Conservation (phyloP, 2,329 filamentous ascomycete species). For the Metarhizium humberi region DNA sequence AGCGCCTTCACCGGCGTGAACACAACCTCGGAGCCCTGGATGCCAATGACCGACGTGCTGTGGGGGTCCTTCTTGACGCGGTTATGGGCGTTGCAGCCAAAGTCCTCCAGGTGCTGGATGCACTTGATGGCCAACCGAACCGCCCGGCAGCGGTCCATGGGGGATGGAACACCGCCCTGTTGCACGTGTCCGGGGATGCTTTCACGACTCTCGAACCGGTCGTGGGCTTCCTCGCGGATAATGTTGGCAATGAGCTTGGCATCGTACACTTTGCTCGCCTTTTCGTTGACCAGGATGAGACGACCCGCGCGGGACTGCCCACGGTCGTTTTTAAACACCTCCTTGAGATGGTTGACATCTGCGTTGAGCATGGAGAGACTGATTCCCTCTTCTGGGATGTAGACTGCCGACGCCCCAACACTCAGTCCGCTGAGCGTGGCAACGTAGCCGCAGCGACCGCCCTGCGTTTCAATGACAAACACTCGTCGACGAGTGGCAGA, state of each 20-base stretch:
- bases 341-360: slow-evolving; percentile 81
- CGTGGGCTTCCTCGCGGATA: slow-evolving; percentile 86
- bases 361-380: slow-evolving; percentile 84
- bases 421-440: slow-evolving; percentile 82
- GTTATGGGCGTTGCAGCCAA: slow-evolving; percentile 53
- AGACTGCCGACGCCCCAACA: slow-evolving; percentile 88
- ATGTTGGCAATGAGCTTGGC: slow-evolving; percentile 93
- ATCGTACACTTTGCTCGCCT: slow-evolving; percentile 79
- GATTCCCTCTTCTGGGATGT: slow-evolving; percentile 95
- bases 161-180: slow-evolving; percentile 83
- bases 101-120: slow-evolving; percentile 81
- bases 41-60: slow-evolving; percentile 78
- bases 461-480: slow-evolving; percentile 97
- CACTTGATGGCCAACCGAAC: slow-evolving; percentile 89
- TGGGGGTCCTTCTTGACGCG: slow-evolving; percentile 65
- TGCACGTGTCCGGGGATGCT: slow-evolving; percentile 92
- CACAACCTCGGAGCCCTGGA: slow-evolving; percentile 82
- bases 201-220: slow-evolving; percentile 84
- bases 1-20: slow-evolving; percentile 74
- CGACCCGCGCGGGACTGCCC: slow-evolving; percentile 87
- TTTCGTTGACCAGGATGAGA: slow-evolving; percentile 93
- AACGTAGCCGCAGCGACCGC: slow-evolving; percentile 87
- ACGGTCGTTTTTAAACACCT: slow-evolving; percentile 75
- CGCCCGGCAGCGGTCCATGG: slow-evolving; percentile 92
- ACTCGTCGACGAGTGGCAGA: slow-evolving; percentile 88